phyloP scores from a whole-genome alignment of 2,329 filamentous ascomycete species.

The Alternaria consortialis region DNA sequence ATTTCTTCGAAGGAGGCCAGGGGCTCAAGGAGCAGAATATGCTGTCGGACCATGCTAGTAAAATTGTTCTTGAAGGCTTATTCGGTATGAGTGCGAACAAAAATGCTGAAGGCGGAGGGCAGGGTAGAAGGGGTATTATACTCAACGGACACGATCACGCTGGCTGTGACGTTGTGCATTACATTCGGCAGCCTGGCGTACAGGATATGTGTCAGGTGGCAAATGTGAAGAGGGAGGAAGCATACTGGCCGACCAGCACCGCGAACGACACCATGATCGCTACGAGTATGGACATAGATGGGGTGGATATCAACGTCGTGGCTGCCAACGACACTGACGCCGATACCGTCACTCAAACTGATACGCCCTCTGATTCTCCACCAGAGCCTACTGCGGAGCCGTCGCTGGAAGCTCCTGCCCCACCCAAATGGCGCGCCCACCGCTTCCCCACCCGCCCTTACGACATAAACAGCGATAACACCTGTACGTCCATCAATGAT shows the following conservation, averaged over 20 bases:
- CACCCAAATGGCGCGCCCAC: conserved; percentile 34
- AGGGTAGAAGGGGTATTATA: conserved; percentile 78
- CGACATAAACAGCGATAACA: conserved; percentile 47
- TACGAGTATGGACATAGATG: conserved; percentile 2
- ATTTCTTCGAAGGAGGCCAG: conserved; percentile 72
- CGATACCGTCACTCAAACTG: neutral
- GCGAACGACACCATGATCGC: conserved; percentile 10
- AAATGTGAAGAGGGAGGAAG: conserved; percentile 19
- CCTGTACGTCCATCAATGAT: conserved; percentile 26
- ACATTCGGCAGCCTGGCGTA: conserved; percentile 43
- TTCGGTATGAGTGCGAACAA: conserved; percentile 76
- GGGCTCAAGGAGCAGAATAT: conserved; percentile 92
- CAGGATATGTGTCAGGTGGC: conserved; percentile 18
- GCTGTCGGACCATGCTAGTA: conserved; percentile 74
- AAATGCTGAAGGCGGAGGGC: conserved; percentile 66
- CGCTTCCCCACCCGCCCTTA: conserved; percentile 29
- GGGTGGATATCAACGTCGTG: conserved; percentile 4
- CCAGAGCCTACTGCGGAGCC: conserved; percentile 4
- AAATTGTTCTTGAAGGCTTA: conserved; percentile 79
- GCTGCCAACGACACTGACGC: conserved; percentile 11
- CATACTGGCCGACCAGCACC: conserved; percentile 24
- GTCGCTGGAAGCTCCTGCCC: conserved; percentile 1
- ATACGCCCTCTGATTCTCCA: neutral
- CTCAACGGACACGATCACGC: conserved; percentile 95
- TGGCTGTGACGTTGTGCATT: conserved; percentile 91